A percentile compares a stretch with the other conserved stretches of the same genome.
Conservation (phyloP, 129 eudicot genomes). For the Helianthus tuberosus region DNA sequence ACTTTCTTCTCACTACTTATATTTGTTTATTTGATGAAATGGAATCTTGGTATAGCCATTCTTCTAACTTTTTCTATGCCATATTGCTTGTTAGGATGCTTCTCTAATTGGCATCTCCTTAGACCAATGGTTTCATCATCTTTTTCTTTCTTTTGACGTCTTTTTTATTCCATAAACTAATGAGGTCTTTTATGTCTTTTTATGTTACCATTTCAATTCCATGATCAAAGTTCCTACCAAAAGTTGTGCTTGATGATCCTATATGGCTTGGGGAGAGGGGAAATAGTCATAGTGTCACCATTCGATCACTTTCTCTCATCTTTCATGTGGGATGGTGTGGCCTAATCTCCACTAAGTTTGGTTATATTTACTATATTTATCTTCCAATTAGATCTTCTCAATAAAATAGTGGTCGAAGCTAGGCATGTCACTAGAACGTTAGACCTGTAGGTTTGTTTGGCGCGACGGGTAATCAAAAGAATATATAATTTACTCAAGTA, state of each 20-base stretch:
- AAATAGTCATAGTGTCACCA: not conserved
- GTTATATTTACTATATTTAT: not conserved
- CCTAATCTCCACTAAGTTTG: not conserved
- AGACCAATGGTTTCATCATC: slow-evolving; percentile 36
- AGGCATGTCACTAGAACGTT: not conserved
- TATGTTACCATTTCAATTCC: slow-evolving; percentile 6
- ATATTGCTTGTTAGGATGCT: slow-evolving; percentile 30
- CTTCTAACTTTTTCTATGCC: slow-evolving; percentile 32
- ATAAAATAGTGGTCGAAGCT: not conserved
- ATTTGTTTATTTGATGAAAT: slow-evolving; percentile 36
- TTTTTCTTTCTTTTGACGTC: slow-evolving; percentile 20
- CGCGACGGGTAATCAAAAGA: not conserved
- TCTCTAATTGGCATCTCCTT: slow-evolving; percentile 27
- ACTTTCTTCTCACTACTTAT: slow-evolving; percentile 20
- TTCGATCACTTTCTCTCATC: not conserved
- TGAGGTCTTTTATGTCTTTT: slow-evolving; percentile 16
- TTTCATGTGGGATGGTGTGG: not conserved
- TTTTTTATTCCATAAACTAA: slow-evolving; percentile 19
- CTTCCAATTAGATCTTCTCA: not conserved
- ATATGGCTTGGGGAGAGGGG: not conserved
- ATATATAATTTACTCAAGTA: not conserved
- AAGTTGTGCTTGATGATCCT: slow-evolving; percentile 5
- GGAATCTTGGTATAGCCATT: slow-evolving; percentile 27
- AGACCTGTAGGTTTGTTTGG: not conserved
- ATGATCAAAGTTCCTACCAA: slow-evolving; percentile 6